Percentiles rank a stretch among this genome's conserved stretches.
These are phyloP conservation scores for Penicillium digitatum DNA, from an alignment of 2,329 filamentous ascomycete genomes.

Conservation along the genomic window DNA sequence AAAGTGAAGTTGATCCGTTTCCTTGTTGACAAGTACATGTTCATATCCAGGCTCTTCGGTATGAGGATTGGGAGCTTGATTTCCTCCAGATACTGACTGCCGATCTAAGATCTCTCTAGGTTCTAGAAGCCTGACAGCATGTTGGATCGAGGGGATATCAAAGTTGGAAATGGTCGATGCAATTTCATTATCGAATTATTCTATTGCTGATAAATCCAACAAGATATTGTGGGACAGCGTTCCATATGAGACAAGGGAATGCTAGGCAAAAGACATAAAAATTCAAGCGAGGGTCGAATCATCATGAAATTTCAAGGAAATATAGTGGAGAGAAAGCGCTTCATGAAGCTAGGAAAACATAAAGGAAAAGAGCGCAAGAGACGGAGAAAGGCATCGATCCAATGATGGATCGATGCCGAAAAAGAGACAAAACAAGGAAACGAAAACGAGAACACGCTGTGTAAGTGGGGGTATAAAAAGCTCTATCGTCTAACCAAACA, in stretches of 20 bases:
- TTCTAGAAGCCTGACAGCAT: too few relatives aligned
- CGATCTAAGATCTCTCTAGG: too few relatives aligned
- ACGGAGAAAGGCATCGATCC: background rate
- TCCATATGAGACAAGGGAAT: conserved; percentile 6
- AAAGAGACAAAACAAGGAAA: background rate
- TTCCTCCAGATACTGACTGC: too few relatives aligned
- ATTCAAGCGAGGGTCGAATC: conserved; percentile 6
- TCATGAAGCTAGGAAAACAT: background rate
- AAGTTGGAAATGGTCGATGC: background rate
- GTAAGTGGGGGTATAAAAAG: conserved; percentile 23
- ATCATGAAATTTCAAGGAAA: conserved; percentile 7
- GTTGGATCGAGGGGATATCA: too few relatives aligned
- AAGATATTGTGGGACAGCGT: background rate
- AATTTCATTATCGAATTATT: conserved; percentile 8
- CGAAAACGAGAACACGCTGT: conserved; percentile 7
- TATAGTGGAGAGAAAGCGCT: background rate
- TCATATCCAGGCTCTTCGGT: too few relatives aligned
- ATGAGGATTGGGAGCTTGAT: too few relatives aligned
- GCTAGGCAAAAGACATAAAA: background rate
- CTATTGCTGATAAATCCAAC: background rate
- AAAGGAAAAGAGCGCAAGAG: background rate
- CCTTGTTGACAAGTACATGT: too few relatives aligned
- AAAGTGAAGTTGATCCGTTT: too few relatives aligned
- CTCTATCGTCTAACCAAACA: conserved; percentile 24
- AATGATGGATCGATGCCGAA: background rate